Evolutionary conservation across 192 early-diverging fungal genomes (phyloP), one percentile per base, ranked within the genome.

Genomic region (Pilaira anomala): DNA sequence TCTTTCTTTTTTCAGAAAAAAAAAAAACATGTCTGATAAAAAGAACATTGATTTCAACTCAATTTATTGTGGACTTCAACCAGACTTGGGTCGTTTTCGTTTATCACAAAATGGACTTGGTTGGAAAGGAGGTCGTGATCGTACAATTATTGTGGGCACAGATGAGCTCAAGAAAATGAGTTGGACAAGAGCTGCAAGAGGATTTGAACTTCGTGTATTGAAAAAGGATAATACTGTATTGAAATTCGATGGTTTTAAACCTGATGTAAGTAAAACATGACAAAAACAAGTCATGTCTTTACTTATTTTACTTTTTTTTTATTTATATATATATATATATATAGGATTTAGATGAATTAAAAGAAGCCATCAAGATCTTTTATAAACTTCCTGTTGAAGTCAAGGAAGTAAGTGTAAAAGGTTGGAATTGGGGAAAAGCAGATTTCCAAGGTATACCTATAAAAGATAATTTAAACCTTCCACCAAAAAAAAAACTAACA

Each of bases 361-460:
- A 81, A 24, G 84, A 91, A 21, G 72, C 84, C 2, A 62, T 92
- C 40, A 89, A 85, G 63, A 60, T 73, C 7, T 80, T 87, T 60
- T 96, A 95, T 76, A 78, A 85, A 45, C 71, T 92, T 46, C 77
- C 74, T 0, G 70, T 98, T 18, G 94, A 97, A 63, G 68, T 76
- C 24, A 89, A 87, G 66, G 95, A 99, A 63, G 71, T 92, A 49
- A 92, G 92, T 63, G 72, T 95, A 9, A 88, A 88, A 63, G 96
- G 96, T 28, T 96, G 93, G 89, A 97, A 99, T 80, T 99, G 97
- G 97, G 97, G 97, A 55, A 83, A 87, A 67, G 81, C 87, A 19
- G 91, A 91, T 46, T 91, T 93, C 65, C 82, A 90, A 68, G 86
- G 88, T 76, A 44, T 51, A 24, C 4, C 1, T 1, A 46, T 13